Conservation (phyloP, 2,329 filamentous ascomycete species). For the Diaporthe sp. region DNA sequence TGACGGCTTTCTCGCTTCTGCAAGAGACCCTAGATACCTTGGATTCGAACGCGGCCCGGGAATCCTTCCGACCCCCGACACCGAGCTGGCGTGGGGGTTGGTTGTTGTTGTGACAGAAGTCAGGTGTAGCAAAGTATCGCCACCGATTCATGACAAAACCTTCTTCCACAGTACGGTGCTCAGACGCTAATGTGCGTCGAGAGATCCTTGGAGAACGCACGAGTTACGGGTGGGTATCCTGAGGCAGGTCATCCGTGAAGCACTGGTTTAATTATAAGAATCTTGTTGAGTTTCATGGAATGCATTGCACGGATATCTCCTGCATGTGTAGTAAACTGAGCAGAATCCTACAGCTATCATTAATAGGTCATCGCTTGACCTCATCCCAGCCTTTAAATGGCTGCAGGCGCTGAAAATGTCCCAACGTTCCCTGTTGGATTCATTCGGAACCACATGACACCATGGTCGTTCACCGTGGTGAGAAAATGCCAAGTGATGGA, state of each 20-base stretch:
- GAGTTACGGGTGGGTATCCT: background rate
- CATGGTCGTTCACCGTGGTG: background rate
- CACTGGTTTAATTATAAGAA: too few relatives aligned
- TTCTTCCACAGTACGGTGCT: background rate
- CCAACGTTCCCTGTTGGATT: background rate
- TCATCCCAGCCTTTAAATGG: background rate
- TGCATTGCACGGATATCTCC: background rate
- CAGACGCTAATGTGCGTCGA: background rate
- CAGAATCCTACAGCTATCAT: background rate
- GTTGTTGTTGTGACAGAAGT: background rate
- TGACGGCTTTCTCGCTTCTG: background rate
- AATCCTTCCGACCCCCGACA: background rate
- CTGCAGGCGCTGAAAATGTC: background rate
- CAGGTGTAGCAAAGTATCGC: too few relatives aligned
- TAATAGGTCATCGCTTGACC: background rate
- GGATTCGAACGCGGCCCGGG: background rate
- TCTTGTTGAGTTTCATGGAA: background rate
- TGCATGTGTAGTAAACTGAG: background rate
- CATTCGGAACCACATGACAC: background rate
- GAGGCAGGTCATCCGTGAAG: background rate
- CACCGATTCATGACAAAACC: background rate
- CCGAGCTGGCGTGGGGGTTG: background rate
- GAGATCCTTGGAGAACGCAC: background rate
- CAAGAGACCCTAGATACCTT: background rate
- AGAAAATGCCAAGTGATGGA: background rate